Conservation (phyloP, 2,329 filamentous ascomycete species). For the Exophiala alcalophila region DNA sequence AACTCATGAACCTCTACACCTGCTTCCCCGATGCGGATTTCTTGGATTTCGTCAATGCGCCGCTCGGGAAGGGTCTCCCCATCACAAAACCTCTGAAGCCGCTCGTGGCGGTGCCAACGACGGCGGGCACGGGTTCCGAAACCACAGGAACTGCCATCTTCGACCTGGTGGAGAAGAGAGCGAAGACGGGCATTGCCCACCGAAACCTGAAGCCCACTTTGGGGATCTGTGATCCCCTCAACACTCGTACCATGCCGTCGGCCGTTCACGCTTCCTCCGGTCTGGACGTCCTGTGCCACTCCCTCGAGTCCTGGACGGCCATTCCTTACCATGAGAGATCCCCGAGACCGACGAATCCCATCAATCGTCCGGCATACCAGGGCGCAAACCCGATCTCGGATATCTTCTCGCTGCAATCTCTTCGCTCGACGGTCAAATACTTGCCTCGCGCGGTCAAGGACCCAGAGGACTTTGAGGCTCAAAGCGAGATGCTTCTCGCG, state of each 20-base stretch:
- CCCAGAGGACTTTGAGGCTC: slow-evolving; percentile 87
- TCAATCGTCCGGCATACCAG: slow-evolving; percentile 89
- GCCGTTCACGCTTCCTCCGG: slow-evolving; percentile 90
- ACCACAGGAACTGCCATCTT: slow-evolving; percentile 98
- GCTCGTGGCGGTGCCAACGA: slow-evolving; percentile 79
- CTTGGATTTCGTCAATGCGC: slow-evolving; percentile 95
- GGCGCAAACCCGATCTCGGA: slow-evolving; percentile 97
- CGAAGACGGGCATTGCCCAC: slow-evolving; percentile 95
- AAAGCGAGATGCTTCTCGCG: slow-evolving; percentile 91
- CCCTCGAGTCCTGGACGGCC: slow-evolving; percentile 94
- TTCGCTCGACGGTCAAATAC: slow-evolving; percentile 83
- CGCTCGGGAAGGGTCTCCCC: slow-evolving; percentile 77
- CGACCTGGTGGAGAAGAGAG: slow-evolving; percentile 81
- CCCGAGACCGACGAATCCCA: slow-evolving; percentile 82
- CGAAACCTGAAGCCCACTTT: slow-evolving; percentile 92
- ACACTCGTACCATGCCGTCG: slow-evolving; percentile 92
- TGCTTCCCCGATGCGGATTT: slow-evolving; percentile 90
- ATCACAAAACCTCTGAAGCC: slow-evolving; percentile 70
- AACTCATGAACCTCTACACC: slow-evolving; percentile 96
- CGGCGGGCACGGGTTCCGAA: slow-evolving; percentile 83
- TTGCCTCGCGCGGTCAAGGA: slow-evolving; percentile 82
- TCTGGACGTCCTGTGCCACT: slow-evolving; percentile 91
- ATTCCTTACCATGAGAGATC: slow-evolving; percentile 87
- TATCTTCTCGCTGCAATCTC: slow-evolving; percentile 87
- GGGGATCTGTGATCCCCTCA: slow-evolving; percentile 80